A percentile compares a stretch with the other conserved stretches of the same genome.
These are phyloP conservation scores for Jackrogersella minutella DNA, from an alignment of 495 filamentous ascomycete genomes.

Conservation along the genomic window DNA sequence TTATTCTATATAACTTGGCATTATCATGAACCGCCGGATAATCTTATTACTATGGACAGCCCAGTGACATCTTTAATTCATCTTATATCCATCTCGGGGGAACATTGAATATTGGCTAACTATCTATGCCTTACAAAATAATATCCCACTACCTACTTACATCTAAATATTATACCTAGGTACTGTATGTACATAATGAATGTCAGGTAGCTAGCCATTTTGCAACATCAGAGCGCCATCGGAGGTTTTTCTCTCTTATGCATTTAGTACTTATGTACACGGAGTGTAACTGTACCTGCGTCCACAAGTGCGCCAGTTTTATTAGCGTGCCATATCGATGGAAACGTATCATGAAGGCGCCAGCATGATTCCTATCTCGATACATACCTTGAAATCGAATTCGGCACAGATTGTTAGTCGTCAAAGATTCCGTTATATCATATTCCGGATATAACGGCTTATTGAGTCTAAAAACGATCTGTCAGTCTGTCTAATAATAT, in stretches of 20 bases:
- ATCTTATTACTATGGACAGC: neutral
- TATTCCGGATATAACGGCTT: too few species aligned
- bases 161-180: neutral
- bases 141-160: too few species aligned
- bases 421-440: too few species aligned
- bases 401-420: too few species aligned
- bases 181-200: neutral
- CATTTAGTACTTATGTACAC: slow-evolving; percentile 15
- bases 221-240: slow-evolving; percentile 2
- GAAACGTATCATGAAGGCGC: neutral
- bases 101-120: too few species aligned
- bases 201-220: neutral
- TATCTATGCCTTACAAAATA: too few species aligned
- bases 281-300: slow-evolving; percentile 33
- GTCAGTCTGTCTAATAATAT: too few species aligned
- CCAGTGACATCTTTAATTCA: neutral
- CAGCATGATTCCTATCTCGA: neutral
- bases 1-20: slow-evolving; percentile 5
- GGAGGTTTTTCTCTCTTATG: slow-evolving; percentile 23
- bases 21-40: neutral
- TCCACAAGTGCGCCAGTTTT: slow-evolving; percentile 19
- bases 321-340: slow-evolving; percentile 22
- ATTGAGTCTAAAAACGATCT: too few species aligned
- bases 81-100: neutral
- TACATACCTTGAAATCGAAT: too few species aligned